Base-by-base conservation (phyloP, 202 grass and related monocot species). In the Saccharum hybrid region DNA sequence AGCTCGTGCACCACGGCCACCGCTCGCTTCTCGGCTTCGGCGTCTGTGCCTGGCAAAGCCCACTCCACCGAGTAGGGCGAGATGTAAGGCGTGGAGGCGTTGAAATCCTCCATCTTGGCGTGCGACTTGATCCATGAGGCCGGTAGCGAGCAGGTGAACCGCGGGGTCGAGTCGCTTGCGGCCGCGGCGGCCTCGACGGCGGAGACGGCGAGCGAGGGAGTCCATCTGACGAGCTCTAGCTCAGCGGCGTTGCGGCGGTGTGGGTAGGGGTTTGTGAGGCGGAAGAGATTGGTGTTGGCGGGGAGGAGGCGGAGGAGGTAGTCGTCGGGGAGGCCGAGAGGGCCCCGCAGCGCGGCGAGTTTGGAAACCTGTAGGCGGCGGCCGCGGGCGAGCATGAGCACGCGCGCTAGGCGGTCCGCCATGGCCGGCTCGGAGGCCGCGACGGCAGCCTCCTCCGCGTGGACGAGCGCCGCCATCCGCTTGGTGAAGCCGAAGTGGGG, bases 281-380 rank as follows among this genome's bases (percentile, higher is more conserved):
- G 85, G 90, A 98, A 98, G 61, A 91, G 81, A 30, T 98, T 83
- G 40, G 92, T 92, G 65, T 83, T 74, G 28, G 75, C 90, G 13
- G 92, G 95, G 45, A 95, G 79, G 37, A 95, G 45, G 71, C 92
- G 87, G 22, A 98, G 86, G 63, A 98, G 90, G 87, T 97, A 94
- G 75, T 97, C 90, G 66, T 92, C 88, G 9, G 90, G 94, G 57
- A 94, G 81, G 23, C 90, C 94, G 63, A 97, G 85, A 74, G 79
- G 87, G 57, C 92, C 86, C 38, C 90, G 91, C 79, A 94, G 82
- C 49, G 81, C 88, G 15, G 85, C 85, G 76, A 97, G 79, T 86
- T 97, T 97, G 49, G 89, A 88, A 18, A 94, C 90, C 59, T 83
- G 87, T 56, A 90, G 56, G 49, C 92, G 90, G 40, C 80, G 84